Percentiles rank a stretch among this genome's conserved stretches.
These are phyloP conservation scores for Cyclaneusma minus DNA, from an alignment of 2,329 filamentous ascomycete species.

Conservation along the genomic window DNA sequence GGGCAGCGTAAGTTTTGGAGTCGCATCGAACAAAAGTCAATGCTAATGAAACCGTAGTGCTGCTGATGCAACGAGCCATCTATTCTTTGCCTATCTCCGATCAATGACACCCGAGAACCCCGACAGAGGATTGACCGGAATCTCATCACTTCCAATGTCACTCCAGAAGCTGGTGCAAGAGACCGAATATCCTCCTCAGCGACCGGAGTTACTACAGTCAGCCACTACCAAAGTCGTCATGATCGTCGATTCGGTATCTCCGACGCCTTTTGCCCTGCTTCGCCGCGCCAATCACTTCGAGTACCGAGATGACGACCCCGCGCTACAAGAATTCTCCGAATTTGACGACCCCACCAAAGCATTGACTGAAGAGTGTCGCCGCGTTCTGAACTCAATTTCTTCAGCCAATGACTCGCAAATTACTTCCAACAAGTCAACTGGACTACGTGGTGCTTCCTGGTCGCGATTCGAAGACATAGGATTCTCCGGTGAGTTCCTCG, in stretches of 20 bases:
- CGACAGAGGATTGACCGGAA: constrained; percentile 56
- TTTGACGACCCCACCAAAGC: constrained; percentile 81
- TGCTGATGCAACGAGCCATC: constrained; percentile 86
- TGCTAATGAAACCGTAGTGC: constrained; percentile 40
- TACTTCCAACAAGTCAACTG: constrained; percentile 54
- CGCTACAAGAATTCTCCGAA: constrained; percentile 72
- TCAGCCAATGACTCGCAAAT: constrained; percentile 74
- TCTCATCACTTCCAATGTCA: constrained; percentile 76
- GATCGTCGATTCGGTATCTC: constrained; percentile 90
- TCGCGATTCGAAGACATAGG: constrained; percentile 93
- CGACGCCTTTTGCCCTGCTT: constrained; percentile 81
- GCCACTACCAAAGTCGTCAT: constrained; percentile 83
- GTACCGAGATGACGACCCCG: constrained; percentile 75
- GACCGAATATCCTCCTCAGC: constrained; percentile 82
- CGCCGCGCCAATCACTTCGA: constrained; percentile 89
- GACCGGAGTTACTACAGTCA: constrained; percentile 60
- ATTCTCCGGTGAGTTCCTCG: constrained; percentile 63
- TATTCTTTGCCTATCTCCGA: constrained; percentile 94
- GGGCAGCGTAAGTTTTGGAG: constrained; percentile 48
- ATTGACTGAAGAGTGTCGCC: constrained; percentile 82
- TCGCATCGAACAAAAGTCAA: background rate
- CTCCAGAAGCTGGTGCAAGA: constrained; percentile 81
- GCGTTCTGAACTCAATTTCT: constrained; percentile 80
- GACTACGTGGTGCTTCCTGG: constrained; percentile 78
- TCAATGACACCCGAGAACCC: constrained; percentile 68